Percentiles rank a stretch among this genome's conserved stretches.
Conservation (phyloP, 1,284 basidiomycete genomes). For the Bjerkandera adusta region DNA sequence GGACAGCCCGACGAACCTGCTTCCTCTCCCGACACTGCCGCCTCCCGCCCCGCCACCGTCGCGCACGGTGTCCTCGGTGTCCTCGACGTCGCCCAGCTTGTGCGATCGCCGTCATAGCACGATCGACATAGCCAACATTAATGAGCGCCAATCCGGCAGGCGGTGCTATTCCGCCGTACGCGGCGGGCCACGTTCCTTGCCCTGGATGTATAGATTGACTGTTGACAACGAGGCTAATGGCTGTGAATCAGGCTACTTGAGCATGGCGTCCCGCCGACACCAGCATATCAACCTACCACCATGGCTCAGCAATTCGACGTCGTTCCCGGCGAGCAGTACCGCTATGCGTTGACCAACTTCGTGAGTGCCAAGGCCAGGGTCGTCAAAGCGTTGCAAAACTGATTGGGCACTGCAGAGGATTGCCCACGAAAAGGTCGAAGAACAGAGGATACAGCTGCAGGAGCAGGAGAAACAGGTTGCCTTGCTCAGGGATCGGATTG, state of each 20-base stretch:
- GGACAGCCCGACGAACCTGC: no score
- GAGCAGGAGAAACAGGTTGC: slow-evolving; percentile 82
- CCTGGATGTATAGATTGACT: neutral
- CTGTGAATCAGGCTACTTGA: neutral
- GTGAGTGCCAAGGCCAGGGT: slow-evolving; percentile 39
- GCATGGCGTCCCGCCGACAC: neutral
- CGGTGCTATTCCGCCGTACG: neutral
- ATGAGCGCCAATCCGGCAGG: neutral
- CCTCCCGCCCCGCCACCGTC: no score
- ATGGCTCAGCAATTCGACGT: slow-evolving; percentile 39
- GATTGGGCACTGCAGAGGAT: slow-evolving; percentile 50
- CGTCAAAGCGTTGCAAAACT: neutral
- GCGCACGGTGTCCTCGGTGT: no score
- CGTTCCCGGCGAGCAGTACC: slow-evolving; percentile 71
- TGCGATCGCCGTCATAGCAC: no score
- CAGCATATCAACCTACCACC: neutral
- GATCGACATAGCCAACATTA: neutral
- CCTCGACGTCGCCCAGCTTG: neutral
- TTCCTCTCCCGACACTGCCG: no score
- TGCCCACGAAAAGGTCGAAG: slow-evolving; percentile 83
- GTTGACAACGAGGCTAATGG: slow-evolving; percentile 12
- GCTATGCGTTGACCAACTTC: slow-evolving; percentile 78
- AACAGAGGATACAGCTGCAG: slow-evolving; percentile 72
- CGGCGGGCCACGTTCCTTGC: neutral
- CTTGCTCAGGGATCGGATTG: slow-evolving; percentile 63